phyloP scores from a whole-genome alignment of 83 land plant genomes.

The Larix sibirica region DNA sequence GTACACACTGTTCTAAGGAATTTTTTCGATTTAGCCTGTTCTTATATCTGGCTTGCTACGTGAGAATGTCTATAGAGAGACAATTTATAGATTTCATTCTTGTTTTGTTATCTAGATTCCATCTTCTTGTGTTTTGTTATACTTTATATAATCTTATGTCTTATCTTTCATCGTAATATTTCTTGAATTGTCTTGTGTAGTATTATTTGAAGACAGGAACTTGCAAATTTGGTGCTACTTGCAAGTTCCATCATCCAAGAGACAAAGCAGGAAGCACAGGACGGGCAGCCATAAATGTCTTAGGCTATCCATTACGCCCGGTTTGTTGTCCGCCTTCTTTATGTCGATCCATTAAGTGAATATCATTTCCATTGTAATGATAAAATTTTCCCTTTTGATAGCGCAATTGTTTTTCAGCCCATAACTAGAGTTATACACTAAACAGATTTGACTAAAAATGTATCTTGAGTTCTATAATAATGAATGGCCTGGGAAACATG shows the following conservation, averaged over 20 bases:
- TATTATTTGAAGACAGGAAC: conserved; percentile 90
- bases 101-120: background rate
- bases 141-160: background rate
- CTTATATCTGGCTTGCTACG: background rate
- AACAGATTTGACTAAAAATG: background rate
- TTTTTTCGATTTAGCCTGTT: background rate
- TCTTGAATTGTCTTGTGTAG: conserved; percentile 36
- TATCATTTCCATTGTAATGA: background rate
- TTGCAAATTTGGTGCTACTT: conserved; percentile 90
- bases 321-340: conserved; percentile 36
- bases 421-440: background rate
- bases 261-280: conserved; percentile 76
- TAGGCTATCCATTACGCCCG: conserved; percentile 87
- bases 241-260: conserved; percentile 89
- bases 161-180: background rate
- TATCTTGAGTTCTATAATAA: background rate
- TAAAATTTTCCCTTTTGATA: background rate
- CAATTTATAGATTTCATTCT: background rate
- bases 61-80: background rate
- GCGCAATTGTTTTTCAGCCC: background rate
- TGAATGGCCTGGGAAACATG: background rate
- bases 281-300: conserved; percentile 63
- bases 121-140: background rate
- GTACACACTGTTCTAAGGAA: background rate
- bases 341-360: background rate